These are phyloP conservation scores for Populus hybrid DNA, from an alignment of 441 rosid species.

Conservation along the genomic window DNA sequence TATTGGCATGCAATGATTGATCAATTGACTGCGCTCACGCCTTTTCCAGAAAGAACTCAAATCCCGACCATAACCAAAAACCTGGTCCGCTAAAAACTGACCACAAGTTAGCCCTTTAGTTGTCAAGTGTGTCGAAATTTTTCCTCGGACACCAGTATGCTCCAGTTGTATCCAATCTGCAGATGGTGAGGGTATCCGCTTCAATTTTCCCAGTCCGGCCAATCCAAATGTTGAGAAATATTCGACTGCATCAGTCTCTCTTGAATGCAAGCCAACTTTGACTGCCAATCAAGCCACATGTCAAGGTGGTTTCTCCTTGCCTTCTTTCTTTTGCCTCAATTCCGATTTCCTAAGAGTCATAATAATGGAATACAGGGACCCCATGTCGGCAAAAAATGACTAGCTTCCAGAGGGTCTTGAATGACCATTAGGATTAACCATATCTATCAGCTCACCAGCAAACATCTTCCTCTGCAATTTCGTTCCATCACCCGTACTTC, in stretches of 20 bases:
- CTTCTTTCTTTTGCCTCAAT: neutral
- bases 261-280: neutral
- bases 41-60: no score
- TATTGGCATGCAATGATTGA: neutral
- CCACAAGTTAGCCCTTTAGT: neutral
- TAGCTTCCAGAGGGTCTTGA: no score
- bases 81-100: no score
- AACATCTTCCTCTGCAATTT: neutral
- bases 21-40: no score
- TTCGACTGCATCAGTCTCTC: no score
- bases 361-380: no score
- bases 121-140: neutral
- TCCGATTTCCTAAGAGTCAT: no score
- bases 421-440: neutral
- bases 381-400: no score
- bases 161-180: neutral
- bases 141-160: no score
- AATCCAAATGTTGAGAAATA: no score
- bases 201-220: neutral
- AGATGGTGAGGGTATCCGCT: neutral
- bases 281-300: neutral
- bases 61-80: no score
- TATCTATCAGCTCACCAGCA: neutral
- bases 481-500: no score
- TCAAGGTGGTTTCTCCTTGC: neutral